Percentiles rank a stretch among this genome's conserved stretches.
These are phyloP conservation scores for Colletotrichum gigasporum DNA, from an alignment of 2,329 filamentous ascomycete genomes.

Conservation along the genomic window DNA sequence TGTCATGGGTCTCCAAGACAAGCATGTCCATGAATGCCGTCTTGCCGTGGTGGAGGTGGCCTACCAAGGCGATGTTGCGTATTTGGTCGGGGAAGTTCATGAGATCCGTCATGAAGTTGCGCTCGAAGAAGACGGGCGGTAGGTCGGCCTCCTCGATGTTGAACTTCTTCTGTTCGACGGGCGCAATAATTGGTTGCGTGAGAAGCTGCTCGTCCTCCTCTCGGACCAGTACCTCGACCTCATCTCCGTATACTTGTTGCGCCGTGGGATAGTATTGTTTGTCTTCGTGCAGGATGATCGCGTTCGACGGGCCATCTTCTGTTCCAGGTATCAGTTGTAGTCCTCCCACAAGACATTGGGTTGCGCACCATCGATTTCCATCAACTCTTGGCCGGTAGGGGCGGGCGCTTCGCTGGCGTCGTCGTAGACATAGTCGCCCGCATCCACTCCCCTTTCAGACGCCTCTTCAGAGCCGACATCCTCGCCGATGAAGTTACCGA, in stretches of 20 bases:
- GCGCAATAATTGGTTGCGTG: slow-evolving; percentile 91
- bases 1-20: slow-evolving; percentile 92
- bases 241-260: slow-evolving; percentile 91
- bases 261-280: slow-evolving; percentile 99
- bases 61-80: slow-evolving; percentile 89
- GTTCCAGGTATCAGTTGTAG: slow-evolving; percentile 4
- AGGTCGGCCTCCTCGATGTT: slow-evolving; percentile 91
- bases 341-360: not conserved
- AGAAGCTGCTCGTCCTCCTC: slow-evolving; percentile 97
- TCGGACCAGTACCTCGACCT: slow-evolving; percentile 95
- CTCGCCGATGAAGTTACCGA: slow-evolving; percentile 98
- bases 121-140: slow-evolving; percentile 86
- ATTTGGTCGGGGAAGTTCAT: slow-evolving; percentile 97
- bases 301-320: slow-evolving; percentile 85
- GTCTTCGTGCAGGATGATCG: slow-evolving; percentile 97
- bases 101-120: slow-evolving; percentile 92
- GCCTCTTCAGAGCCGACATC: slow-evolving; percentile 86
- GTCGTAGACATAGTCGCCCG: slow-evolving; percentile 83
- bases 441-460: slow-evolving; percentile 79
- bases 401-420: slow-evolving; percentile 73
- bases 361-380: slow-evolving; percentile 86
- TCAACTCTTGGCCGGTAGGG: slow-evolving; percentile 80
- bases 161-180: slow-evolving; percentile 95
- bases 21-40: slow-evolving; percentile 99
- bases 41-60: slow-evolving; percentile 97